phyloP scores from a whole-genome alignment of 345 rosid species.

The Heritiera littoralis region DNA sequence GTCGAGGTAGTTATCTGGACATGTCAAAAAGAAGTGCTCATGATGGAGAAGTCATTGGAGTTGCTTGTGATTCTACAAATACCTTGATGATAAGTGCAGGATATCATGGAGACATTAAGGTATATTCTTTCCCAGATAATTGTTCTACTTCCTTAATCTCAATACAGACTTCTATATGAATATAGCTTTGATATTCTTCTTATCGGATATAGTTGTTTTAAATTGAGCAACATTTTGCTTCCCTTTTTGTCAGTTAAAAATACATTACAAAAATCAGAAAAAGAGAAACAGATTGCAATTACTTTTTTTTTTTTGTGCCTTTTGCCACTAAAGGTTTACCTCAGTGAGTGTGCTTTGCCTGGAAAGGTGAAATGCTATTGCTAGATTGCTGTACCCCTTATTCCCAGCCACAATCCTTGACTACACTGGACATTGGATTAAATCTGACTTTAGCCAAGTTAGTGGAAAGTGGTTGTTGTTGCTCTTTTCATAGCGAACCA shows the following conservation, averaged over 20 bases:
- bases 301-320: neutral
- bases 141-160: neutral
- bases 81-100: constrained; percentile 93
- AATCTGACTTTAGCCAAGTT: neutral
- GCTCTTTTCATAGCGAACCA: neutral
- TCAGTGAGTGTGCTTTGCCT: neutral
- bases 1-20: constrained; percentile 86
- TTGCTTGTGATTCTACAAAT: constrained; percentile 94
- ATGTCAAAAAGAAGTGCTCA: constrained; percentile 57
- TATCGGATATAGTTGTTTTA: neutral
- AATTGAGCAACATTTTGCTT: neutral
- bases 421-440: neutral
- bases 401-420: neutral
- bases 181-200: constrained; percentile 2
- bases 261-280: neutral
- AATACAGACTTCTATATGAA: neutral
- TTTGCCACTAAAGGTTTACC: neutral
- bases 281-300: neutral
- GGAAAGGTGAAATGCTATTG: neutral
- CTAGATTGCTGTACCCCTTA: neutral
- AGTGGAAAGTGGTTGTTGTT: neutral
- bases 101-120: constrained; percentile 89
- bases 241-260: neutral
- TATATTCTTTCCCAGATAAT: constrained; percentile 3
- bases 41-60: constrained; percentile 80